These are phyloP conservation scores for Phytophthora sansomeana DNA, from an alignment of 352 stramenopile species.

Conservation along the genomic window DNA sequence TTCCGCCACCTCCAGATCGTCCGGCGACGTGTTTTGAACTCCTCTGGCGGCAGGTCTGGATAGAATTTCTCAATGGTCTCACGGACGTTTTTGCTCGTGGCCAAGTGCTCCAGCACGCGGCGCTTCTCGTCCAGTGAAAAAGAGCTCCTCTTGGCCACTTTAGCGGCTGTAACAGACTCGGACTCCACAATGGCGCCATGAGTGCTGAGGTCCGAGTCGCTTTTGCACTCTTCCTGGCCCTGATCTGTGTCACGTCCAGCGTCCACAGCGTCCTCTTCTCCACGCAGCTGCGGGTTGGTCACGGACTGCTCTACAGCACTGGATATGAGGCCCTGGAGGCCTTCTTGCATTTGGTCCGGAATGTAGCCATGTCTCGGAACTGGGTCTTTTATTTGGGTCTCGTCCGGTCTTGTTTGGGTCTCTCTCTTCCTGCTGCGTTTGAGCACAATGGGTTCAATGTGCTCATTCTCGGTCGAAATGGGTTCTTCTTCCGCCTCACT, in stretches of 20 bases:
- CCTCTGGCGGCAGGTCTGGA: slow-evolving; percentile 22
- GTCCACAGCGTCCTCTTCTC: slow-evolving; percentile 2
- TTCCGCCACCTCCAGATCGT: slow-evolving; percentile 30
- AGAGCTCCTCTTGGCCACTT: slow-evolving; percentile 10
- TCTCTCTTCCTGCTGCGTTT: slow-evolving; percentile 1
- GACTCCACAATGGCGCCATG: not conserved
- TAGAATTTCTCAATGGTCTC: slow-evolving; percentile 33
- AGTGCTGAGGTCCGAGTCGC: slow-evolving; percentile 5
- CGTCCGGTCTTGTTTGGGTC: not conserved
- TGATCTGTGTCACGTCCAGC: not conserved
- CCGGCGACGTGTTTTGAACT: slow-evolving; percentile 30
- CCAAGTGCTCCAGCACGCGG: slow-evolving; percentile 33
- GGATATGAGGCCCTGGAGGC: slow-evolving; percentile 21
- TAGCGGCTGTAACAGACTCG: not conserved
- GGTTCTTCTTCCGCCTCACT: slow-evolving; percentile 4
- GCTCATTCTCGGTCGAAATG: slow-evolving; percentile 10
- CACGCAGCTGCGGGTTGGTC: not conserved
- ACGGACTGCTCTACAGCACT: slow-evolving; percentile 20
- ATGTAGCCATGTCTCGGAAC: not conserved
- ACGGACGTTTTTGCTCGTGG: slow-evolving; percentile 16
- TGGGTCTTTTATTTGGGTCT: not conserved
- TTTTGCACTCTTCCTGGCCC: not conserved
- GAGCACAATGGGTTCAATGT: slow-evolving; percentile 16
- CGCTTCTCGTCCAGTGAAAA: slow-evolving; percentile 37
- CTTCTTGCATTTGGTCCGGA: slow-evolving; percentile 10